Base-by-base conservation (phyloP, 2,329 filamentous ascomycete genomes). In the Aspergillus alliaceus region DNA sequence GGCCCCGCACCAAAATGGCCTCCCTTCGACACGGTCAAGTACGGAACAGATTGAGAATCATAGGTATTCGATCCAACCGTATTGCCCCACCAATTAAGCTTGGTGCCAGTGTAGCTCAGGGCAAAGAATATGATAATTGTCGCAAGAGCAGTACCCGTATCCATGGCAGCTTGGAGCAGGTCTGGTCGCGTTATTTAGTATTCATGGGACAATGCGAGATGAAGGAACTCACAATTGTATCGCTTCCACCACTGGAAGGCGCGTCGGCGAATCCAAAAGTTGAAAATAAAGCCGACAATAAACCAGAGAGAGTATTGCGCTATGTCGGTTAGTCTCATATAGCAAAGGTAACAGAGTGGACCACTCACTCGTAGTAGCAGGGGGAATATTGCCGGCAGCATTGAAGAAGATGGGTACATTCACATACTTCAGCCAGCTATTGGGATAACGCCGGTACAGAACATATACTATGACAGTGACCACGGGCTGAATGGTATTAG, bases 391-490 rank as follows among this genome's bases (percentile, higher is more conserved):
- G 2, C 70, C 70, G 0, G 70, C 69, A 0, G 66, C 69, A 35
- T 71, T 72, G 53, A 72, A 72, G 59, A 72, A 71, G 34, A 72
- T 65, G 0, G 70, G 70, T 2, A 71, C 69, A 39, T 72, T 72
- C 56, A 72, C 59, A 39, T 66, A 72, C n/a, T 66, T 64, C 8
- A 72, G 53, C 65, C 69, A 71, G 54, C 62, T 69, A 48, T 66
- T 66, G 1, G 70, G 70, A 48, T 72, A 69, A 9, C 62, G 56
- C 6, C 67, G 65, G 53, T 71, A 71, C 14, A 66, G 29, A 15
- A 66, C 18, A 37, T 67, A 72, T 6, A 72, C 68, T 12, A 64
- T n/a, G 1, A 64, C 59, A 18, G 70, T 72, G 14, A 69, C 66
- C n/a, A 70, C 63, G 5, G 70, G 70, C 58, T 65, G 9, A 4